Percentiles rank a stretch among this genome's conserved stretches.
Conservation (phyloP, 106 monocot genomes). For the Chionographis japonica region DNA sequence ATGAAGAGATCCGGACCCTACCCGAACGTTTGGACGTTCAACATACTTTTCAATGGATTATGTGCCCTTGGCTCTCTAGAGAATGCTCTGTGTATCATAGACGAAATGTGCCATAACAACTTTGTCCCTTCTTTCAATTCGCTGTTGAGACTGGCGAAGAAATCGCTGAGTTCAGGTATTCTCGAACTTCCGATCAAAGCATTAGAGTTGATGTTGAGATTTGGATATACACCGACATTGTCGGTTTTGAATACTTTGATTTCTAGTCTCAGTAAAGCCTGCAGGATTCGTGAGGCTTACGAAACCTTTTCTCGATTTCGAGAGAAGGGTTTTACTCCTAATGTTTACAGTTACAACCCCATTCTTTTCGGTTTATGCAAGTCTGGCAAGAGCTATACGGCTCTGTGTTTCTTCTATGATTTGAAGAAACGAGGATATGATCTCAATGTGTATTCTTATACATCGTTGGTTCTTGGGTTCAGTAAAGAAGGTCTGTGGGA, state of each 20-base stretch:
- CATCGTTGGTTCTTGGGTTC: conserved; percentile 50
- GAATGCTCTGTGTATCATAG: conserved; percentile 29
- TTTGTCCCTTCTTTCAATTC: conserved; percentile 42
- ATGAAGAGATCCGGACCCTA: conserved; percentile 38
- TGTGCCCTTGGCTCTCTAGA: conserved; percentile 23
- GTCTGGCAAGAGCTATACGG: conserved; percentile 22
- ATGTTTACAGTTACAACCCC: conserved; percentile 44
- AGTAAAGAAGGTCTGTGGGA: conserved; percentile 41
- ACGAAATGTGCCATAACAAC: conserved; percentile 37
- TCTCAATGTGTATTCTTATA: conserved; percentile 42
- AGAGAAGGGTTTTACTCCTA: conserved; percentile 34
- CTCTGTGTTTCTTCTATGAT: conserved; percentile 38
- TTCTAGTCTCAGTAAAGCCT: conserved; percentile 13
- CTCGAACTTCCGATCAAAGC: conserved; percentile 12
- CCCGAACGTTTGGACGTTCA: conserved; percentile 52
- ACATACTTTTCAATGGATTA: conserved; percentile 38
- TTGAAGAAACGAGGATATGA: conserved; percentile 50
- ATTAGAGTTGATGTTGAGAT: conserved; percentile 39
- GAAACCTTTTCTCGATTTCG: conserved; percentile 20
- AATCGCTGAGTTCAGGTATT: conserved; percentile 25
- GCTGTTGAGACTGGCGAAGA: conserved; percentile 45
- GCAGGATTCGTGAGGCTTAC: conserved; percentile 29
- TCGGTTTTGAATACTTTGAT: conserved; percentile 33
- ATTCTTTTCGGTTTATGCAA: conserved; percentile 56
- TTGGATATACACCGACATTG: conserved; percentile 22